A percentile compares a stretch with the other conserved stretches of the same genome.
Evolutionary conservation across 805 yeast genomes (phyloP).

Genomic region (Sugiyamaella floridensis): DNA sequence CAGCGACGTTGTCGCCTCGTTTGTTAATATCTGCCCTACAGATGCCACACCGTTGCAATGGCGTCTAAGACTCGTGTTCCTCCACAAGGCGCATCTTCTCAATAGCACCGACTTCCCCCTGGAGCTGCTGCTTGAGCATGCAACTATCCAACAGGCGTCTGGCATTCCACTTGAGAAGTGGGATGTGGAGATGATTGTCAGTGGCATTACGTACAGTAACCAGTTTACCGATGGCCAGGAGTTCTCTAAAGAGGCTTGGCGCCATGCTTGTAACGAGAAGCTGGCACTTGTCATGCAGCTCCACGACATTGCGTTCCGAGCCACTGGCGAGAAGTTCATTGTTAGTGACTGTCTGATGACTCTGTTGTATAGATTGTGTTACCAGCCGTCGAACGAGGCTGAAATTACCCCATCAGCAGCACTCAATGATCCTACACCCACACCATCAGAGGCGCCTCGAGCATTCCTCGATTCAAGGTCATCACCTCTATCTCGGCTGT

Average conservation of each 20-base stretch:
- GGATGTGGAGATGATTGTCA: slow-evolving; percentile 26
- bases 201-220: slow-evolving; percentile 25
- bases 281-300: slow-evolving; percentile 17
- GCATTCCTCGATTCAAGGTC: slow-evolving; percentile 19
- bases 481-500: slow-evolving; percentile 8
- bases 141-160: slow-evolving; percentile 26
- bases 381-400: slow-evolving; percentile 14
- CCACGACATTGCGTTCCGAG: slow-evolving; percentile 20
- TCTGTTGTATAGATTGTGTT: slow-evolving; percentile 24
- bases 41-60: slow-evolving; percentile 23
- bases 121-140: slow-evolving; percentile 20
- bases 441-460: slow-evolving; percentile 7
- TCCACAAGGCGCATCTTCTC: slow-evolving; percentile 22
- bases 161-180: slow-evolving; percentile 25
- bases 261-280: slow-evolving; percentile 21
- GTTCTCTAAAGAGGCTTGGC: slow-evolving; percentile 17
- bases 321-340: slow-evolving; percentile 20
- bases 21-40: slow-evolving; percentile 20
- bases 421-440: slow-evolving; percentile 18
- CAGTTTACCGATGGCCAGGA: slow-evolving; percentile 18
- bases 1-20: slow-evolving; percentile 19
- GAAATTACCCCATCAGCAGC: slow-evolving; percentile 19
- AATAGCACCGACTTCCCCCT: slow-evolving; percentile 21
- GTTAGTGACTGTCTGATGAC: slow-evolving; percentile 19
- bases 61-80: slow-evolving; percentile 26